A percentile compares a stretch with the other conserved stretches of the same genome.
Conservation (phyloP, 768 basidiomycete genomes). For the Kwoniella botswanensis region DNA sequence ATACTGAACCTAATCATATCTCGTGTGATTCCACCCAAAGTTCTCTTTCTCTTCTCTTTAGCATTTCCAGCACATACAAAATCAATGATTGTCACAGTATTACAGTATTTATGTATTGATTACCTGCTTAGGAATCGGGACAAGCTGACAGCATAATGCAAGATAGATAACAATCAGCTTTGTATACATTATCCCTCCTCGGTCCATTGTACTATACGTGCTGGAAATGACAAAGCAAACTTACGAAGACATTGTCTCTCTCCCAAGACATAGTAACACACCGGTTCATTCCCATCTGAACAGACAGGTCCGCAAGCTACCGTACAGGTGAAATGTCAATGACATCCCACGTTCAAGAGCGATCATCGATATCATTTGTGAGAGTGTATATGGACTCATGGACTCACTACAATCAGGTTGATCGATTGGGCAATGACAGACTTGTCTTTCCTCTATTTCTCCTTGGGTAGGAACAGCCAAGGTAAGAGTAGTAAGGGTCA, state of each 20-base stretch:
- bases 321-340: too few relatives aligned
- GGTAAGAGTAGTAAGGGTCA: background rate
- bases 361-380: background rate
- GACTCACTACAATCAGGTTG: conserved; percentile 4
- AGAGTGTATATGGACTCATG: background rate
- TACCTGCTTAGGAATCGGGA: too few relatives aligned
- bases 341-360: too few relatives aligned
- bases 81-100: too few relatives aligned
- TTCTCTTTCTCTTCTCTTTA: too few relatives aligned
- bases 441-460: background rate
- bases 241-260: conserved; percentile 9
- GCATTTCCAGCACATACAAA: too few relatives aligned
- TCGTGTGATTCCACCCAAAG: too few relatives aligned
- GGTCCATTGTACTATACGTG: too few relatives aligned
- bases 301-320: conserved; percentile 1
- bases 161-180: background rate
- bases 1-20: too few relatives aligned
- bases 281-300: background rate
- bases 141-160: too few relatives aligned
- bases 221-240: background rate
- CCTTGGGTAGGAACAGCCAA: background rate
- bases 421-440: conserved; percentile 12
- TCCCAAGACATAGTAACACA: conserved; percentile 2
- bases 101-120: too few relatives aligned
- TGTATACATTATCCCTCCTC: too few relatives aligned